Evolutionary conservation across 371 early-diverging fungal species (phyloP).

Genomic region (Rhizoclosmatium hyalinum): DNA sequence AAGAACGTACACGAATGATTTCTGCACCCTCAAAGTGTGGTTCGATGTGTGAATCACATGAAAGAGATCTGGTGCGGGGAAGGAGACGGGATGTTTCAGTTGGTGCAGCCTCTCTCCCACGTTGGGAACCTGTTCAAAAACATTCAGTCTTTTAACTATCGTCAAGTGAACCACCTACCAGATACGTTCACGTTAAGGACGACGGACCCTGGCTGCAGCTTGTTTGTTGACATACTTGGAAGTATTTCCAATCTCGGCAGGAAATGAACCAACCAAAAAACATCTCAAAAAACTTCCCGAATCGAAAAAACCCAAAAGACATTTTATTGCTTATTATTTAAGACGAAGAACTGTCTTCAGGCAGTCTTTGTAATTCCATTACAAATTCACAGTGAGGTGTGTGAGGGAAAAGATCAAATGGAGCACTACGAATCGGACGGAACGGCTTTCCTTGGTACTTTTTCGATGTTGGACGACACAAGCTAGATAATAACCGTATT

Average conservation of each 20-base stretch:
- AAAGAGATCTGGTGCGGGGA: background rate
- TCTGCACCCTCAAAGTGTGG: slow-evolving; percentile 73
- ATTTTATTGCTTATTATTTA: too few relatives aligned
- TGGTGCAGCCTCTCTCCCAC: background rate
- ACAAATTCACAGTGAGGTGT: slow-evolving; percentile 77
- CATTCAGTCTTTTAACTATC: too few relatives aligned
- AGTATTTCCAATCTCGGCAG: too few relatives aligned
- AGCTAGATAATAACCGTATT: slow-evolving; percentile 31
- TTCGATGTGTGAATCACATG: slow-evolving; percentile 52
- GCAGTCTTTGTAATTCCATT: slow-evolving; percentile 61
- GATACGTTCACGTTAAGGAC: too few relatives aligned
- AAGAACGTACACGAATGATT: slow-evolving; percentile 54
- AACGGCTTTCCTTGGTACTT: slow-evolving; percentile 68
- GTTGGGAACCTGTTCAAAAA: too few relatives aligned
- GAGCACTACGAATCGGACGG: slow-evolving; percentile 62
- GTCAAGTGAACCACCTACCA: too few relatives aligned
- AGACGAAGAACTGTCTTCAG: too few relatives aligned
- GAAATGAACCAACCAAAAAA: too few relatives aligned
- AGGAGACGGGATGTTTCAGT: background rate
- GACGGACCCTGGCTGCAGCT: too few relatives aligned
- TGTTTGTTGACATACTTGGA: too few relatives aligned
- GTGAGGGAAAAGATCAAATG: slow-evolving; percentile 85
- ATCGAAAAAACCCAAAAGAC: too few relatives aligned
- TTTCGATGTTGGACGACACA: slow-evolving; percentile 71
- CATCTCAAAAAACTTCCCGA: too few relatives aligned